A percentile compares a stretch with the other conserved stretches of the same genome.
Evolutionary conservation across 192 early-diverging fungal species (phyloP).

Genomic region (Coemansia sp.): DNA sequence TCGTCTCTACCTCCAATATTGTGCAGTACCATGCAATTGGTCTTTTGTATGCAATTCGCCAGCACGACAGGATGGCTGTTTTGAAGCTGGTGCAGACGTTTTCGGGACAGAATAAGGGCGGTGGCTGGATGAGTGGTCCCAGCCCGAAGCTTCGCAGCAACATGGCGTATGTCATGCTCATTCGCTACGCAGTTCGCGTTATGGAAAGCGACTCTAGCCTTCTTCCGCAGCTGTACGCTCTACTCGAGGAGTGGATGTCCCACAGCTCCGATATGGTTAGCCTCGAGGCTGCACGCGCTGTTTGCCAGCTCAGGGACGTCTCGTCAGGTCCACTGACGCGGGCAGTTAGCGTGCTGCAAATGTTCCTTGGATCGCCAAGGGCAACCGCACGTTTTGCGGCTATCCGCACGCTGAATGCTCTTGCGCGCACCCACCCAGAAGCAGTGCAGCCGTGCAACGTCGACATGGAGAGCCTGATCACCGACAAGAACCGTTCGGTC

Average conservation of each 20-base stretch:
- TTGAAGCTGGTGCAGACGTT: slow-evolving; percentile 93
- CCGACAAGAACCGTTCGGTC: slow-evolving; percentile 94
- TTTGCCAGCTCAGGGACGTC: slow-evolving; percentile 86
- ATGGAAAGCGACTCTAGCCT: slow-evolving; percentile 76
- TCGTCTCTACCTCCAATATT: slow-evolving; percentile 74
- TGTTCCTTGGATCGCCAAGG: slow-evolving; percentile 92
- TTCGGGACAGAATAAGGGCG: slow-evolving; percentile 53
- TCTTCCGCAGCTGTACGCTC: slow-evolving; percentile 64
- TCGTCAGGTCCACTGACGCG: slow-evolving; percentile 84
- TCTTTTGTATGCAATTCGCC: slow-evolving; percentile 89
- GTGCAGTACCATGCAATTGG: slow-evolving; percentile 98
- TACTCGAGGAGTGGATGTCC: slow-evolving; percentile 86
- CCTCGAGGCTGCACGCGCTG: slow-evolving; percentile 94
- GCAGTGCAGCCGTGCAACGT: slow-evolving; percentile 94
- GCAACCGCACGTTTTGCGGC: slow-evolving; percentile 93
- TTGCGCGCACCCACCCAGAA: slow-evolving; percentile 86
- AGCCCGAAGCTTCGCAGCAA: slow-evolving; percentile 71
- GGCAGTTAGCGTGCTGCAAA: slow-evolving; percentile 90
- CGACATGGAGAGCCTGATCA: slow-evolving; percentile 97
- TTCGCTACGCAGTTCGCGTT: slow-evolving; percentile 87
- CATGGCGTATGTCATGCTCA: slow-evolving; percentile 87
- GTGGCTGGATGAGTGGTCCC: slow-evolving; percentile 59
- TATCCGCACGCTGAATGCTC: slow-evolving; percentile 92
- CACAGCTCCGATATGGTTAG: slow-evolving; percentile 99
- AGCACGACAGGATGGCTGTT: slow-evolving; percentile 98